phyloP scores from a whole-genome alignment of 805 yeast species.

The Kodamaea leandrae region DNA sequence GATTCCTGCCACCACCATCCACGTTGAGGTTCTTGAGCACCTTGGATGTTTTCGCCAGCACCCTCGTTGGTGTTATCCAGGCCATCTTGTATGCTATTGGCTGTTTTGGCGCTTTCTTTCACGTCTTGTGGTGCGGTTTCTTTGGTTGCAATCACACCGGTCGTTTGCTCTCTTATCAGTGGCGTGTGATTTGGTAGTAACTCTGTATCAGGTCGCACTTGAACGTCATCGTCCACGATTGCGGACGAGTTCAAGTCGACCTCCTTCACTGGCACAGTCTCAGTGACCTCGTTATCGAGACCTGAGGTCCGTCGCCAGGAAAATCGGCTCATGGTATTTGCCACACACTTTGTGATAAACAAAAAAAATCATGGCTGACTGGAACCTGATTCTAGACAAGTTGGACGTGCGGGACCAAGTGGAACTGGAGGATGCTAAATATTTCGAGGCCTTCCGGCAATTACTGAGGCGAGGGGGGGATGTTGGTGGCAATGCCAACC shows the following conservation, averaged over 20 bases:
- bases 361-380: neutral
- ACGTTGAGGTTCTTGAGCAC: neutral
- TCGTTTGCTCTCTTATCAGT: neutral
- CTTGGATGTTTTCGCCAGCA: neutral
- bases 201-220: no score
- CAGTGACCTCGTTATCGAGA: neutral
- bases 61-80: no score
- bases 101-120: no score
- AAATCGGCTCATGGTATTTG: conserved; percentile 5
- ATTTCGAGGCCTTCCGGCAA: conserved; percentile 34
- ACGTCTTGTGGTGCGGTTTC: no score
- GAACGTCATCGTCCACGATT: neutral
- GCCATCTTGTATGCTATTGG: no score
- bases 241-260: neutral
- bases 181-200: no score
- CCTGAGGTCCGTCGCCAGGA: conserved; percentile 4
- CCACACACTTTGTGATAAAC: conserved; percentile 2
- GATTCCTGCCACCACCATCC: conserved; percentile 2
- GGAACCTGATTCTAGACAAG: conserved; percentile 18
- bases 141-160: neutral
- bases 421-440: conserved; percentile 31
- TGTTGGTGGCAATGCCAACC: neutral
- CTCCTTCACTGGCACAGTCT: neutral
- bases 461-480: conserved; percentile 13
- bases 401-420: conserved; percentile 30